Evolutionary conservation across 2,329 filamentous ascomycete species (phyloP), one percentile per base, ranked within the genome.

Genomic region (Septoria linicola): DNA sequence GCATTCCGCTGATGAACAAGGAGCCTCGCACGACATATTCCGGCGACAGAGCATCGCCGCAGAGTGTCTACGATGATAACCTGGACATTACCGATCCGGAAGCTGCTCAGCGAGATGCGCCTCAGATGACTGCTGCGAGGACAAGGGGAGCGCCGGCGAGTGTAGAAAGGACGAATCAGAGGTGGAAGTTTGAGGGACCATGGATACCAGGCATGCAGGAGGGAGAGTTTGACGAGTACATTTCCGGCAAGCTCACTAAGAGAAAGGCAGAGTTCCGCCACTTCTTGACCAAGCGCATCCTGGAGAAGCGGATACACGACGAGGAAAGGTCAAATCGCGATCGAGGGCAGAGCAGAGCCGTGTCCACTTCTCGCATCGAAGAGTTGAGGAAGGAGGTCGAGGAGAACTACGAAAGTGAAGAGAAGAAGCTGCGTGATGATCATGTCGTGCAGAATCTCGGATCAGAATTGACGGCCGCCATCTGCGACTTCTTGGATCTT

Each of bases 1-100:
- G 82, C 52, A 72, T 96, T 47, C 83, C 88, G 4, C 73, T 96
- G 53, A 80, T 84, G 14, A 75, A 82, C 20, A 68, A 68, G 20
- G 60, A 64, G 27, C 41, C 48, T 8, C 61, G 55, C 42, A 44
- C 61, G 58, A 51, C 27, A 19, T 61, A 54, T 11, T 52, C 59
- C 7, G 36, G 36, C 39, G 49, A 20, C 14, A 35, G 47, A 14
- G 46, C 47, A 35, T 7, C 48, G 7, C 42, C 53, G 7, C 27
- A 54, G 27, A 69, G 71, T 60, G 63, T 73, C 55, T 70, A 77
- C 54, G 74, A 76, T 51, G 60, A 67, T 1, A 57, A 66, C 32
- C 45, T 72, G 10, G 76, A 78, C 59, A 75, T 76, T 55, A 77
- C 74, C 19, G 60, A 64, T 55, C 54, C 53, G 4, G 54, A 57